phyloP scores from a whole-genome alignment of 768 basidiomycete genomes.

The Xerocomellus intermedius region DNA sequence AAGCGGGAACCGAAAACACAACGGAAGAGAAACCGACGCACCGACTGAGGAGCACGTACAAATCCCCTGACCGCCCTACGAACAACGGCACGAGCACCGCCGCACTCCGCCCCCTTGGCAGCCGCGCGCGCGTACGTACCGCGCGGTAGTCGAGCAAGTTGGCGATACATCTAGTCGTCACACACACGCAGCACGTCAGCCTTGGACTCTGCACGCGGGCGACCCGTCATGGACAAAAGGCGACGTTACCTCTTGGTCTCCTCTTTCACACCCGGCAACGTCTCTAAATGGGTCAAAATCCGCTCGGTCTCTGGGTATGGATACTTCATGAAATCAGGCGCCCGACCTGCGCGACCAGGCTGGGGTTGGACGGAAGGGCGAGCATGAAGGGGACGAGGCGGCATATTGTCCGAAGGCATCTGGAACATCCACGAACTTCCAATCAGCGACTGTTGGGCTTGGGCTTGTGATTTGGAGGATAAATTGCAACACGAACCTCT shows the following conservation, averaged over 20 bases:
- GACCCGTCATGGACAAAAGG: neutral
- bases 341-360: neutral
- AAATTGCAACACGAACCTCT: neutral
- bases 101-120: slow-evolving; percentile 61
- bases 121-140: slow-evolving; percentile 30
- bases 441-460: neutral
- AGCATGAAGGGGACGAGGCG: neutral
- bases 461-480: neutral
- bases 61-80: slow-evolving; percentile 76
- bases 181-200: too few species aligned
- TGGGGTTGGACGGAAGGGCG: neutral
- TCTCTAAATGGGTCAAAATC: slow-evolving; percentile 10
- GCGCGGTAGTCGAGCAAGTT: slow-evolving; percentile 29
- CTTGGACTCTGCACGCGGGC: neutral
- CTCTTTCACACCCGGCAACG: slow-evolving; percentile 9
- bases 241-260: slow-evolving; percentile 24
- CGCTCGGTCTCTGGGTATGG: slow-evolving; percentile 13
- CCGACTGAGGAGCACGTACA: slow-evolving; percentile 85
- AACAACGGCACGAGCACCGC: slow-evolving; percentile 85
- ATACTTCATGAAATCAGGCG: slow-evolving; percentile 19
- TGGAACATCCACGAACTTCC: neutral
- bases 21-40: slow-evolving; percentile 36
- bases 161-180: slow-evolving; percentile 20
- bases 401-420: slow-evolving; percentile 15
- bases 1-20: neutral